Percentiles rank a stretch among this genome's conserved stretches.
These are phyloP conservation scores for Wickerhamiella pararugosa DNA, from an alignment of 1,139 yeast species.

Conservation along the genomic window DNA sequence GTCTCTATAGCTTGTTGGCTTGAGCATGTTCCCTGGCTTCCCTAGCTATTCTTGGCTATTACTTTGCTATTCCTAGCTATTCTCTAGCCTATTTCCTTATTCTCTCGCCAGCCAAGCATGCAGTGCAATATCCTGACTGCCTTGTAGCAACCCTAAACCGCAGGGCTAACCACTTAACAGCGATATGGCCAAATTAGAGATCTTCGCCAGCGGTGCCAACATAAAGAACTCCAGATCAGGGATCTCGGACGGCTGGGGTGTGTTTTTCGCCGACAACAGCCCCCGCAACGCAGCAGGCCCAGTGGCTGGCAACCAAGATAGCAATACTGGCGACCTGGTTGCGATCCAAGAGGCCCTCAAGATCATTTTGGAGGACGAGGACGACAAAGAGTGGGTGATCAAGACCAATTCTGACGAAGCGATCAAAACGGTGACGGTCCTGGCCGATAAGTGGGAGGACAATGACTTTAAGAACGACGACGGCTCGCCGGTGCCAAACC, in stretches of 20 bases:
- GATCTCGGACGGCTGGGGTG: constrained; percentile 56
- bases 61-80: too few species aligned
- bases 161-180: too few species aligned
- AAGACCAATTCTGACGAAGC: constrained; percentile 47
- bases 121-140: too few species aligned
- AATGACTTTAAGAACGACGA: constrained; percentile 38
- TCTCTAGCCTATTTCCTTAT: too few species aligned
- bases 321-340: constrained; percentile 64
- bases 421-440: constrained; percentile 32
- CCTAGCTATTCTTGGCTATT: too few species aligned
- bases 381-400: constrained; percentile 22
- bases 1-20: too few species aligned
- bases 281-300: constrained; percentile 40
- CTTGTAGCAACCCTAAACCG: too few species aligned
- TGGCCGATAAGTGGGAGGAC: constrained; percentile 39
- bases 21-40: too few species aligned
- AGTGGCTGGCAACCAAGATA: constrained; percentile 42
- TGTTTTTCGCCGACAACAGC: constrained; percentile 46
- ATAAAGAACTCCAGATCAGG: constrained; percentile 30
- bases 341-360: constrained; percentile 47
- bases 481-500: constrained; percentile 36
- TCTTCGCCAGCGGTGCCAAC: constrained; percentile 19
- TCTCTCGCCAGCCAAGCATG: too few species aligned
- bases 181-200: constrained; percentile 17
- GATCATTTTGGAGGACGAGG: not conserved